These are phyloP conservation scores for Aspergillus sp. DNA, from an alignment of 2,329 filamentous ascomycete species.

Conservation along the genomic window DNA sequence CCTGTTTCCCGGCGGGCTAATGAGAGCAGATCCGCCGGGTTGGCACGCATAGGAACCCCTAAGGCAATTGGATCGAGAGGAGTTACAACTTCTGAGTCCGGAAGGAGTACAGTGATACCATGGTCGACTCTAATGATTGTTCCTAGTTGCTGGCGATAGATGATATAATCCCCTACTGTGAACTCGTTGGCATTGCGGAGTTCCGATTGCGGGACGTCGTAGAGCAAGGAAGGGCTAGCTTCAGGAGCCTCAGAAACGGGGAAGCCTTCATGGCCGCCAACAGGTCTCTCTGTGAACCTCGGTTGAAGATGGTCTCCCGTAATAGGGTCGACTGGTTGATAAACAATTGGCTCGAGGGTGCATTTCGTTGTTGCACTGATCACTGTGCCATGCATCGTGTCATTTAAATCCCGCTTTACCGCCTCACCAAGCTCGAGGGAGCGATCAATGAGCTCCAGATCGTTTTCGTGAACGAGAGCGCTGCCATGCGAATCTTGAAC, in stretches of 20 bases:
- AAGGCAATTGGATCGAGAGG: constrained; percentile 49
- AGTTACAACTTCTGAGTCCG: constrained; percentile 55
- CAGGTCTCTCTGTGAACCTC: constrained; percentile 19
- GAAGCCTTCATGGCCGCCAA: background rate
- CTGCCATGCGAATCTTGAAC: constrained; percentile 39
- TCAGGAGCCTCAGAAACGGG: background rate
- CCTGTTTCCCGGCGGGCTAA: background rate
- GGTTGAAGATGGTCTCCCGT: constrained; percentile 24
- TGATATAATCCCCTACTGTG: constrained; percentile 52
- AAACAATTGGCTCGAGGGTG: constrained; percentile 39
- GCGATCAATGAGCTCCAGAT: constrained; percentile 55
- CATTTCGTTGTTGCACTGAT: constrained; percentile 50
- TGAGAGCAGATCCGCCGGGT: constrained; percentile 21
- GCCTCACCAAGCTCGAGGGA: constrained; percentile 55
- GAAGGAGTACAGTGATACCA: constrained; percentile 52
- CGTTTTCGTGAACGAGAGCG: constrained; percentile 42
- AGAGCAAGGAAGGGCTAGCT: constrained; percentile 27
- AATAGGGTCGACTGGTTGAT: constrained; percentile 20
- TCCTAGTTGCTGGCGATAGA: constrained; percentile 59
- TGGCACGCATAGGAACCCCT: constrained; percentile 33
- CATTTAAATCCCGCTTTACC: constrained; percentile 51
- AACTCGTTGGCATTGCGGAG: constrained; percentile 48
- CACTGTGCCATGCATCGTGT: constrained; percentile 56
- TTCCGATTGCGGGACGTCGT: constrained; percentile 46
- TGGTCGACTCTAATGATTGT: constrained; percentile 51